These are phyloP conservation scores for Tripterygium wilfordii DNA, from an alignment of 177 flowering plant species.

Conservation along the genomic window DNA sequence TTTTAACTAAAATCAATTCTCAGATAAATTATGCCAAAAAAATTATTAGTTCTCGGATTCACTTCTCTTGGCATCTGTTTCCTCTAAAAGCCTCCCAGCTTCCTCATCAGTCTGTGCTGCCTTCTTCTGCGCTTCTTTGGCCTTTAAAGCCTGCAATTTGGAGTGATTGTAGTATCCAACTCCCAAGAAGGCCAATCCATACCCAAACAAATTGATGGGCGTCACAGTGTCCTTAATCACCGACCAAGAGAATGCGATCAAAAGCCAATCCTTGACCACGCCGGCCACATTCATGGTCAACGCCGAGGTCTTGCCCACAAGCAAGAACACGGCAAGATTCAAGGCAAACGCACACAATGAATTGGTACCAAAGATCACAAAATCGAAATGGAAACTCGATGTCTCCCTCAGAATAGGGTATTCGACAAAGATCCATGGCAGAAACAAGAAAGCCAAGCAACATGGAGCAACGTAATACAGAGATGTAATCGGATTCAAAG, in stretches of 20 bases:
- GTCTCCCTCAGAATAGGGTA: conserved; percentile 34
- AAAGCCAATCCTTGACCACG: conserved; percentile 72
- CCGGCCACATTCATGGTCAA: conserved; percentile 83
- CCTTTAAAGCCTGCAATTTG: conserved; percentile 64
- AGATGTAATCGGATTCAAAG: conserved; percentile 59
- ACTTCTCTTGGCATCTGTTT: conserved; percentile 33
- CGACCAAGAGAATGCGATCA: conserved; percentile 80
- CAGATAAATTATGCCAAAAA: no score
- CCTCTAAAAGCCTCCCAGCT: conserved; percentile 41
- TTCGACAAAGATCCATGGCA: conserved; percentile 65
- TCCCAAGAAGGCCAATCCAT: conserved; percentile 63
- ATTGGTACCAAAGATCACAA: conserved; percentile 54
- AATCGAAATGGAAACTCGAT: conserved; percentile 45
- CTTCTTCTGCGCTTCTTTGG: conserved; percentile 66
- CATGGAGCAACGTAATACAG: conserved; percentile 68
- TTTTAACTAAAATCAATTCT: no score
- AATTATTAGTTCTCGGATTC: no score
- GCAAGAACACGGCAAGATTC: conserved; percentile 66
- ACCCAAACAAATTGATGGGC: conserved; percentile 56
- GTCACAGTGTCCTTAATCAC: conserved; percentile 76
- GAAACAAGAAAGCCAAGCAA: conserved; percentile 45
- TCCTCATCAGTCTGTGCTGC: conserved; percentile 45
- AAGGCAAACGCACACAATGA: conserved; percentile 63
- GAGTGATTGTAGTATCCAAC: conserved; percentile 65
- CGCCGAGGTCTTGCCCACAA: conserved; percentile 73